Percentiles rank a stretch among this genome's conserved stretches.
Evolutionary conservation across 805 yeast species (phyloP).

Genomic region (Myxozyma udenii): DNA sequence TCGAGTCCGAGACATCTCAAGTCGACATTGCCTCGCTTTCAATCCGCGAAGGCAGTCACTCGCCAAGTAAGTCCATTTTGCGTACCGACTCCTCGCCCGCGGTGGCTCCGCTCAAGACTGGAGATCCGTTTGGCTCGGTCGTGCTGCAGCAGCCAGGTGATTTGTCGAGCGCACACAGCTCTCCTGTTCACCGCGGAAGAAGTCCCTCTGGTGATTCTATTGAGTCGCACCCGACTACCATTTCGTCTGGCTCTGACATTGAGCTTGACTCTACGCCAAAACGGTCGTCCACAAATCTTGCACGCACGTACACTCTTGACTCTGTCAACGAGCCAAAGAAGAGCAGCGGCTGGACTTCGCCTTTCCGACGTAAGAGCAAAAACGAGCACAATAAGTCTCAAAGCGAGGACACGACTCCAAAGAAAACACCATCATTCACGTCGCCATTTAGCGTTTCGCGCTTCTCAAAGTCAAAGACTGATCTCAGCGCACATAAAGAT

Average conservation of each 20-base stretch:
- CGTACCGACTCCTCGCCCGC: neutral
- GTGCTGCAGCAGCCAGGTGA: constrained; percentile 16
- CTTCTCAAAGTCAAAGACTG: constrained; percentile 1
- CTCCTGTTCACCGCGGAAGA: constrained; percentile 29
- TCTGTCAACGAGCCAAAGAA: constrained; percentile 1
- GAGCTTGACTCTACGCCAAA: constrained; percentile 14
- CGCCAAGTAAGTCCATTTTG: neutral
- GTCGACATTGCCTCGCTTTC: constrained; percentile 11
- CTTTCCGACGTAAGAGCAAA: constrained; percentile 42
- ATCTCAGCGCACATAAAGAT: neutral
- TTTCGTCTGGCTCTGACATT: constrained; percentile 21
- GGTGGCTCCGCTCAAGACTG: neutral
- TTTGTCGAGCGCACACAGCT: constrained; percentile 25
- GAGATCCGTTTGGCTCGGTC: neutral
- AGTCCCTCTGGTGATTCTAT: constrained; percentile 32
- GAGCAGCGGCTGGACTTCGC: constrained; percentile 44
- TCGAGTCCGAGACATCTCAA: constrained; percentile 5
- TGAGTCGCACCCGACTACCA: constrained; percentile 31
- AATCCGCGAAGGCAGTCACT: neutral
- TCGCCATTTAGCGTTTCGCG: constrained; percentile 8
- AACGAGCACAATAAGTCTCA: constrained; percentile 34
- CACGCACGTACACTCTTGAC: neutral
- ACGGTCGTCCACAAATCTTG: neutral
- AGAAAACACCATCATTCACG: neutral
- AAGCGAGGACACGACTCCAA: constrained; percentile 26